These are phyloP conservation scores for Salix arbutifolia DNA, from an alignment of 345 rosid genomes.

Conservation along the genomic window DNA sequence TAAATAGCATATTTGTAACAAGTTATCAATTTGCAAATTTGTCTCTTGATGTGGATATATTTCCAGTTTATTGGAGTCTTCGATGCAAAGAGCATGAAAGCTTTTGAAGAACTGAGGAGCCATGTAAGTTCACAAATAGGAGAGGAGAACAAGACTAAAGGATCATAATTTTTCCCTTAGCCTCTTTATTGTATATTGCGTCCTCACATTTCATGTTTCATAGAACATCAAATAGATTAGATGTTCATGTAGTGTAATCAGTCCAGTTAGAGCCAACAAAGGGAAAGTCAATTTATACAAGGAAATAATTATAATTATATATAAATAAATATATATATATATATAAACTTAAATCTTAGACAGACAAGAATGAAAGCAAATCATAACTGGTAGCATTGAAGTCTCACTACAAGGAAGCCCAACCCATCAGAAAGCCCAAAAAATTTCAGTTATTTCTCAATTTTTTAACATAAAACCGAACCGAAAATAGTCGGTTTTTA, in stretches of 20 bases:
- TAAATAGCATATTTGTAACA: too few species aligned
- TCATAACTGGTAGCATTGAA: too few species aligned
- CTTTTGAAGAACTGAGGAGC: slow-evolving; percentile 82
- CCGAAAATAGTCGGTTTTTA: too few species aligned
- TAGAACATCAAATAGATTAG: slow-evolving; percentile 8
- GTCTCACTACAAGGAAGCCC: too few species aligned
- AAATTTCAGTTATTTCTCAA: too few species aligned
- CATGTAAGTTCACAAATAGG: slow-evolving; percentile 50
- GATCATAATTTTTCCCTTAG: slow-evolving; percentile 6
- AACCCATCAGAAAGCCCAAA: too few species aligned
- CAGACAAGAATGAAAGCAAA: too few species aligned
- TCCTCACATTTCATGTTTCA: slow-evolving; percentile 1
- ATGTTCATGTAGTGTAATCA: slow-evolving; percentile 1
- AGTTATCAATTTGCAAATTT: too few species aligned
- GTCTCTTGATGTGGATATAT: too few species aligned
- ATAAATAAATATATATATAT: too few species aligned
- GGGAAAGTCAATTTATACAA: background rate
- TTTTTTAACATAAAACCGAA: too few species aligned
- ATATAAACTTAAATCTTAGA: too few species aligned
- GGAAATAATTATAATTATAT: background rate
- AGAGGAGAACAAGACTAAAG: slow-evolving; percentile 43
- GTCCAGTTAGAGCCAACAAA: background rate
- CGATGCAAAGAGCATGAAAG: slow-evolving; percentile 97
- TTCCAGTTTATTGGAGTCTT: slow-evolving; percentile 56
- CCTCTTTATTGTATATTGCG: slow-evolving; percentile 20